phyloP scores from a whole-genome alignment of 345 rosid species.

The Eucalyptus tenuipes region DNA sequence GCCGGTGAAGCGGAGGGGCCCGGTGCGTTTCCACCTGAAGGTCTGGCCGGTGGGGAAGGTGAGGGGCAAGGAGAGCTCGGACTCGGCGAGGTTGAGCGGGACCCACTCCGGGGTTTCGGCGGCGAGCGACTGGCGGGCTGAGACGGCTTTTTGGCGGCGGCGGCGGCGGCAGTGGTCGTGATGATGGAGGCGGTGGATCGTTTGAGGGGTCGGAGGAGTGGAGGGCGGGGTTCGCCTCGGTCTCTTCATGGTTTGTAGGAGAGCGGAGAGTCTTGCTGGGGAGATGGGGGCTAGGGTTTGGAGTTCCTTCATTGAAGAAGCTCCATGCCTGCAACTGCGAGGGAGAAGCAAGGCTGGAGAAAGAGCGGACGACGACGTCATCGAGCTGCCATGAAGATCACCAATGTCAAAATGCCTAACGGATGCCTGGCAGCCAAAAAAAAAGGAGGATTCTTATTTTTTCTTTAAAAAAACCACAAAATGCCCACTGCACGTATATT shows the following conservation, averaged over 20 bases:
- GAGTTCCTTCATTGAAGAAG: neutral
- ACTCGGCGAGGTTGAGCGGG: slow-evolving; percentile 40
- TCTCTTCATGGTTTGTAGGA: slow-evolving; percentile 32
- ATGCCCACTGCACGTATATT: too few species aligned
- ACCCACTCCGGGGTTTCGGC: slow-evolving; percentile 22
- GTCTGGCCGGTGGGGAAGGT: slow-evolving; percentile 97
- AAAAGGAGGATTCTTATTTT: too few species aligned
- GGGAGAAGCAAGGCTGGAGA: neutral
- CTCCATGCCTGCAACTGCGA: neutral
- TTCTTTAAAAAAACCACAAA: too few species aligned
- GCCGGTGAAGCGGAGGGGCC: slow-evolving; percentile 56
- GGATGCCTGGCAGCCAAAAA: neutral
- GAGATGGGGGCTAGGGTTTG: neutral
- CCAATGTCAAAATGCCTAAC: neutral
- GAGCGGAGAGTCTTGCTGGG: neutral
- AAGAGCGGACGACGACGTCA: neutral
- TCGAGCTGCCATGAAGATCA: neutral
- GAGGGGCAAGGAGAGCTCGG: slow-evolving; percentile 66
- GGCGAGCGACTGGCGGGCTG: slow-evolving; percentile 4
- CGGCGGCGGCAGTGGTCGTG: slow-evolving; percentile 6
- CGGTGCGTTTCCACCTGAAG: slow-evolving; percentile 91
- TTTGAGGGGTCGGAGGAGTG: neutral
- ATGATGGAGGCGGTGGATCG: slow-evolving; percentile 3
- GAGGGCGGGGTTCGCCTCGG: slow-evolving; percentile 16
- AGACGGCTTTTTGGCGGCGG: slow-evolving; percentile 18